Evolutionary conservation across 768 basidiomycete species (phyloP), one percentile per base, ranked within the genome.

Genomic region (Naganishia friedmannii): DNA sequence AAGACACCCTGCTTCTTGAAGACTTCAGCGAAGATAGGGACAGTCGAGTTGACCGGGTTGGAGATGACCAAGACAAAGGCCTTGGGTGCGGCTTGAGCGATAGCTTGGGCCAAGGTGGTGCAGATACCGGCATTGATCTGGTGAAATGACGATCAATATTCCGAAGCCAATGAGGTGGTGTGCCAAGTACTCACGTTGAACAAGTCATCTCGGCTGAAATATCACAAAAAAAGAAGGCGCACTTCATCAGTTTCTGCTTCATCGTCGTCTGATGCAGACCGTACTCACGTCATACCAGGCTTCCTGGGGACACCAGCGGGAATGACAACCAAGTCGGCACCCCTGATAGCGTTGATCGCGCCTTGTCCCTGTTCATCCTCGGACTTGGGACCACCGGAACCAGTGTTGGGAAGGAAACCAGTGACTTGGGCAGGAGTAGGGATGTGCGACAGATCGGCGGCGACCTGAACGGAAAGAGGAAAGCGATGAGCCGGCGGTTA

Each of bases 11-110:
- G 86, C 82, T 92, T 89, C 87, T 95, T 99, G 84, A 94, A 87
- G 45, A 95, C 89, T 82, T 98, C 95, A 19, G 88, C 92, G 55
- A 93, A 92, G 78, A 99, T 92, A 57, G 96, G 96, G 46, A 98
- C 95, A 46, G 96, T 97, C 53, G 95, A 97, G 87, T 99, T 98
- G 80, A 99, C 95, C 37, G 96, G 96, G 85, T 99, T 99, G 76
- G 96, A 95, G 82, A 99, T 98, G 74, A 99, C 93, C 58, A 93
- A 87, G 54, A 98, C 87, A 76, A 90, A 89, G 26, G 96, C 96
- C 78, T 93, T 93, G 70, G 95, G 95, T 53, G 87, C 87, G 58
- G 83, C 79, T 19, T 86, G 88, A 19, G 95, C 94, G 76, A 93
- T 91, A 37, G 91, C 93, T 42, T 87, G 89, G 19, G 94, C 95